Evolutionary conservation across 129 eudicot species (phyloP), one percentile per base, ranked within the genome.

Genomic region (Lactuca sativa): DNA sequence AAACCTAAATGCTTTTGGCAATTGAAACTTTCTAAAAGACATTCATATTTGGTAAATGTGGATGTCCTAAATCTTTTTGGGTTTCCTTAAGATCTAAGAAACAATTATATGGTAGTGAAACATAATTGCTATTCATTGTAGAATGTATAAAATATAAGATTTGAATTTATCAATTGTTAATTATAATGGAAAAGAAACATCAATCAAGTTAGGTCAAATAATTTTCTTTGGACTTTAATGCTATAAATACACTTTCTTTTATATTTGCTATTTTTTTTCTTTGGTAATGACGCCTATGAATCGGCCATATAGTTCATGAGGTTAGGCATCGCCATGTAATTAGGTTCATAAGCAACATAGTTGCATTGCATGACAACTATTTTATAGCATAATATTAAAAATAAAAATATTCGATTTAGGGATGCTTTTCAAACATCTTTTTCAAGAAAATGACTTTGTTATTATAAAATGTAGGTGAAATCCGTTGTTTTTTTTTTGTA

Each of bases 61-160:
- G 16, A 67, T 32, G 43, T 7, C 59, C 57, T 33, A 53, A 7
- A 57, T 59, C 41, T n/a, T 53, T 67, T 49, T 34, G 49, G 31
- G 5, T 48, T 71, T 59, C 48, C 76, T 71, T 71, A 59, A 48
- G 18, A 10, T 5, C 37, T 71, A 71, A 71, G 76, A 34, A 71
- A 71, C 44, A 34, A 52, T n/a, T 7, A 6, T 52, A 9, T 16
- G 71, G 62, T 32, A 67, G 60, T 62, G 51, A 25, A 36, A 31
- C 47, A 10, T 15, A 12, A 9, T 66, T 16, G 11, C 10, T n/a
- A 66, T 51, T 66, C 59, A 31, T 25, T 30, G 40, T 48, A 2
- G 4, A 30, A 32, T 30, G 4, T 6, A 3, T 7, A 6, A 6
- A 11, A 66, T 51, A 66, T 51, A 5, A 14, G 25, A 51, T n/a